These are phyloP conservation scores for Candida freyschussii DNA, from an alignment of 1,139 yeast species.

Conservation along the genomic window DNA sequence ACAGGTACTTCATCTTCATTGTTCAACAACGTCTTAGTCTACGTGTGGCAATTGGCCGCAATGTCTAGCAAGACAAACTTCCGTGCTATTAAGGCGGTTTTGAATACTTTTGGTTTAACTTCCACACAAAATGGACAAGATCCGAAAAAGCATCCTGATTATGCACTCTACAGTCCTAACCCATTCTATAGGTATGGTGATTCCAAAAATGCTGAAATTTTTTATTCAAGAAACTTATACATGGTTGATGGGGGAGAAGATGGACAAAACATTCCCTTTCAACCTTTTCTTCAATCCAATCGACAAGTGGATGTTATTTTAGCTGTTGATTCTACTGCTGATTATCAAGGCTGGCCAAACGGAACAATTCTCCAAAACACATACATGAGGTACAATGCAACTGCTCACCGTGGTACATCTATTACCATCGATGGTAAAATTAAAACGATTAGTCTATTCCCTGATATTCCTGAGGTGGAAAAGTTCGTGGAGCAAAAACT, in stretches of 20 bases:
- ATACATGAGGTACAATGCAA: conserved; percentile 25
- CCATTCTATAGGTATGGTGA: conserved; percentile 51
- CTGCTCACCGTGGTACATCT: conserved; percentile 20
- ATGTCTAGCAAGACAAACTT: conserved; percentile 36
- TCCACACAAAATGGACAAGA: conserved; percentile 19
- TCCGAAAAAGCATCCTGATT: conserved; percentile 43
- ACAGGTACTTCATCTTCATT: conserved; percentile 71
- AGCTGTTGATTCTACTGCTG: conserved; percentile 60
- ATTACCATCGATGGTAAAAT: conserved; percentile 16
- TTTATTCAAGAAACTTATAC: conserved; percentile 30
- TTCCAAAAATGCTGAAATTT: conserved; percentile 13
- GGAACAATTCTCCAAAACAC: conserved; percentile 46
- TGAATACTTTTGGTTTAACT: conserved; percentile 45
- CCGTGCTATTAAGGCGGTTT: conserved; percentile 39
- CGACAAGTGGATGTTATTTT: conserved; percentile 36
- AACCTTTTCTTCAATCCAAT: conserved; percentile 46
- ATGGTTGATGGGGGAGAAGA: conserved; percentile 70
- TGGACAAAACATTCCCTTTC: conserved; percentile 56
- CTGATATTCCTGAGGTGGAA: conserved; percentile 27
- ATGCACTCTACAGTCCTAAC: conserved; percentile 69
- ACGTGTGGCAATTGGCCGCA: conserved; percentile 41
- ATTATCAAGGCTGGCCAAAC: conserved; percentile 56
- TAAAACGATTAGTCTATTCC: conserved; percentile 23
- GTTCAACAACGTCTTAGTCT: conserved; percentile 51
- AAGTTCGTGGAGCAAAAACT: conserved; percentile 30